Base-by-base conservation (phyloP, 2,329 filamentous ascomycete species). In the Clarireedia hainanense region DNA sequence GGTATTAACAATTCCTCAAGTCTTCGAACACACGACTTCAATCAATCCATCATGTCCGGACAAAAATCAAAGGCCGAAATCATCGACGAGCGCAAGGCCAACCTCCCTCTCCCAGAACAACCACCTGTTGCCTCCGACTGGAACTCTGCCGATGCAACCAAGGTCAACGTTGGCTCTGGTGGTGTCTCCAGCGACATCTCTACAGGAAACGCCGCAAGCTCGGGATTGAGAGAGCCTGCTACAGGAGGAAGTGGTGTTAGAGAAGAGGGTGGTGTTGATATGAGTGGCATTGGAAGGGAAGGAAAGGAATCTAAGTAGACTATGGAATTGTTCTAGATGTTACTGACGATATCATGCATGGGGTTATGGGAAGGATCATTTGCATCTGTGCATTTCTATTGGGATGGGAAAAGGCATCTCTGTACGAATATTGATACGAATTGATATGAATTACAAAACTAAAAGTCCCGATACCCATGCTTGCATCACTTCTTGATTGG, bases 91-190 rank as follows among this genome's bases (percentile, higher is more conserved):
- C 78, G 78, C 66, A 78, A 85, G 73, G 73, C 83, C 70, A 89
- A 90, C 72, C 83, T 95, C 34, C 87, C 88, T 51, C 81, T 91
- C 50, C 89, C 89, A 17, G 88, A 92, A 2, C 78, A 91, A 62
- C 89, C 89, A 23, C 87, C 88, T 1, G 74, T 73, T n/a, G 74
- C 82, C n/a, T 87, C 86, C 5, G 88, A 94, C 76, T 91, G 84
- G 79, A 84, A 91, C 69, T 89, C 85, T 0, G 76, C 80, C 50
- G 87, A 92, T 65, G 77, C 77, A 34, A 74, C 80, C 60, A 88
- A 74, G 55, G 83, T 88, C 67, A 86, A 89, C 67, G 82, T 88
- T 48, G 85, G 86, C 17, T 24, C 62, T 20, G 72, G 77, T 53
- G 20, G 52, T 24, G 52, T 76, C 79, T 59, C 72, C 12, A 54